These are phyloP conservation scores for Hibiscus trionum DNA, from an alignment of 345 rosid species.

Conservation along the genomic window DNA sequence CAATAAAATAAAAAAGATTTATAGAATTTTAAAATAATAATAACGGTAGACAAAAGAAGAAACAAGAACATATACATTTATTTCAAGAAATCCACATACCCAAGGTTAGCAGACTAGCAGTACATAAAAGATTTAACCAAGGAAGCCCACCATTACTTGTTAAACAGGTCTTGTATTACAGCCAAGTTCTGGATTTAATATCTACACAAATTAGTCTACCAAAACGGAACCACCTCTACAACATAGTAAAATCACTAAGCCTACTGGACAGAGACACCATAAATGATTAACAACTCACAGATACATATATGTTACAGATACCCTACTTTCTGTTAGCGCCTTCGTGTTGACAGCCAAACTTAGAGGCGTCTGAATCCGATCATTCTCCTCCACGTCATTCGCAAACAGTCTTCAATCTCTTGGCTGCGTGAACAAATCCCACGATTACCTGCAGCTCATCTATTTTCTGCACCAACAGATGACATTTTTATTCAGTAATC, in stretches of 20 bases:
- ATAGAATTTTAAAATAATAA: too few species aligned
- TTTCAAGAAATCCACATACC: slow-evolving; percentile 24
- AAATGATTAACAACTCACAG: slow-evolving; percentile 20
- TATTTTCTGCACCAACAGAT: slow-evolving; percentile 52
- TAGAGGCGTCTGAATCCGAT: background rate
- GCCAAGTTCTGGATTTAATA: slow-evolving; percentile 24
- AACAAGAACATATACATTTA: slow-evolving; percentile 24
- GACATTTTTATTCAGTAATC: background rate
- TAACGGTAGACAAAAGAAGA: background rate
- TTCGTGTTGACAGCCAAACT: slow-evolving; percentile 6
- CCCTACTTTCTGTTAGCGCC: slow-evolving; percentile 23
- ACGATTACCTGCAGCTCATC: slow-evolving; percentile 94
- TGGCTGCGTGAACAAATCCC: slow-evolving; percentile 92
- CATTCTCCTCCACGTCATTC: slow-evolving; percentile 17
- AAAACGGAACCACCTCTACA: slow-evolving; percentile 41
- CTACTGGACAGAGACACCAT: slow-evolving; percentile 13
- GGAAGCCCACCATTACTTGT: slow-evolving; percentile 11
- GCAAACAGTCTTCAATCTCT: slow-evolving; percentile 64
- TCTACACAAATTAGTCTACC: slow-evolving; percentile 36
- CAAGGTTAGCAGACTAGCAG: slow-evolving; percentile 31
- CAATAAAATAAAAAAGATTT: too few species aligned
- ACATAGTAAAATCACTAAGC: slow-evolving; percentile 16
- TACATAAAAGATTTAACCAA: slow-evolving; percentile 23
- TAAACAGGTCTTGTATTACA: slow-evolving; percentile 13
- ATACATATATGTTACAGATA: slow-evolving; percentile 32